Evolutionary conservation across 164 flowering plant species (phyloP), one percentile per base, ranked within the genome.

Genomic region (Magnolia kwangsiensis): DNA sequence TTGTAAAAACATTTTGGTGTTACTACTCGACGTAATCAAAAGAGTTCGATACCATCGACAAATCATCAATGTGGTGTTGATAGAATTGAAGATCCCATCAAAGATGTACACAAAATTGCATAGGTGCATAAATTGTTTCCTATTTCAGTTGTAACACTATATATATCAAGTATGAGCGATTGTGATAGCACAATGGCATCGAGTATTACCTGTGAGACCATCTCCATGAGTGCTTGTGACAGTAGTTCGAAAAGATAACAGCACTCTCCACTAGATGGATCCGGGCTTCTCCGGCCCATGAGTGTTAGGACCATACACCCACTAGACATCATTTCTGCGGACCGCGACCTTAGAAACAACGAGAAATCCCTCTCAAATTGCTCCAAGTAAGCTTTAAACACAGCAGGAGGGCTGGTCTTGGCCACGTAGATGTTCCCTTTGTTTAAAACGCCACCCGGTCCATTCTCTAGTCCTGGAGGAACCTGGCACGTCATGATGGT

Each of bases 251-350:
- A 85, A 16, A 75, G 61, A 69, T 72, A 74, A 75, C 85, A 83
- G 11, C 84, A 51, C 1, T 80, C 87, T 71, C 76, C 78, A 78
- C 81, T 79, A 0, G 81, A 69, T 9, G 83, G 87, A 65, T 86
- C 85, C n/a, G 59, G 81, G 58, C 77, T 79, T n/a, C 73, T 79
- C 27, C 89, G 79, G 0, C 95, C 91, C 63, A 88, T 1, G 24
- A 89, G 7, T 9, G 87, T 91, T 11, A 91, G 50, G 71, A 90
- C 88, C 91, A 87, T 88, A 2, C 81, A 75, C 0, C 95, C 95
- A 5, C 87, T 87, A 4, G 49, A 3, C 27, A 86, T 81, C 51
- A 90, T 4, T 71, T 90, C 96, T 72, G 87, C 80, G 0, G 88
- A 79, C 1, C 95, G 84, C 27, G 76, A 83, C 67, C 66, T 81